A percentile compares a stretch with the other conserved stretches of the same genome.
phyloP scores from a whole-genome alignment of 768 basidiomycete species.

The Podaxis sp. region DNA sequence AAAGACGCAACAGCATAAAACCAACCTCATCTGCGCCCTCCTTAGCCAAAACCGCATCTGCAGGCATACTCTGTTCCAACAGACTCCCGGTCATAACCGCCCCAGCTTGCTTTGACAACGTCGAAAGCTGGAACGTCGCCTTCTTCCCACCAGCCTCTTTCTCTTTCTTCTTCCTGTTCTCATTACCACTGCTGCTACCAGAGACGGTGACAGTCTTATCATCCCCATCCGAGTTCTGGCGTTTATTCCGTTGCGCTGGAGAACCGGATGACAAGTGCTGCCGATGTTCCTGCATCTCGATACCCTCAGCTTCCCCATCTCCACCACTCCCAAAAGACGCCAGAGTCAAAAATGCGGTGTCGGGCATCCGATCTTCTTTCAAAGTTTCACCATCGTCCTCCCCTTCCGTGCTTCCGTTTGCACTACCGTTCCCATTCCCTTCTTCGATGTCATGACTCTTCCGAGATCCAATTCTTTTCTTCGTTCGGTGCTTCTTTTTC shows the following conservation, averaged over 20 bases:
- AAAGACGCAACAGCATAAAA: background rate
- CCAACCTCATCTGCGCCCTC: slow-evolving; percentile 70
- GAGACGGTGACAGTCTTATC: background rate
- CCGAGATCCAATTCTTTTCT: slow-evolving; percentile 9
- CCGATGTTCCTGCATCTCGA: background rate
- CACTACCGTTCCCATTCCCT: background rate
- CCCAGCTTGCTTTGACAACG: slow-evolving; percentile 35
- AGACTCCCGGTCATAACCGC: slow-evolving; percentile 41
- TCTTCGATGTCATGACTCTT: background rate
- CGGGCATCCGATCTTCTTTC: slow-evolving; percentile 12
- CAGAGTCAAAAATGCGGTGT: slow-evolving; percentile 15
- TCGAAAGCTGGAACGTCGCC: slow-evolving; percentile 29
- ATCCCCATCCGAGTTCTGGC: background rate
- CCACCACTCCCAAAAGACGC: background rate
- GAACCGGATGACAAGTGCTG: background rate
- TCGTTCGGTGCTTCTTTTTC: slow-evolving; percentile 12
- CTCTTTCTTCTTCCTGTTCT: background rate
- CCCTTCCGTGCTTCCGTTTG: background rate
- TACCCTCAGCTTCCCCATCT: background rate
- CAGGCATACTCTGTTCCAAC: slow-evolving; percentile 82
- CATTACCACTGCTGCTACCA: background rate
- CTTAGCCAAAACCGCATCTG: slow-evolving; percentile 78
- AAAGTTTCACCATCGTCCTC: slow-evolving; percentile 23
- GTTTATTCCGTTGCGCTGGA: background rate
- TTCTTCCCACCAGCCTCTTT: slow-evolving; percentile 21